Percentiles rank a stretch among this genome's conserved stretches.
Conservation (phyloP, 2,329 filamentous ascomycete species). For the Cladophialophora psammophila region DNA sequence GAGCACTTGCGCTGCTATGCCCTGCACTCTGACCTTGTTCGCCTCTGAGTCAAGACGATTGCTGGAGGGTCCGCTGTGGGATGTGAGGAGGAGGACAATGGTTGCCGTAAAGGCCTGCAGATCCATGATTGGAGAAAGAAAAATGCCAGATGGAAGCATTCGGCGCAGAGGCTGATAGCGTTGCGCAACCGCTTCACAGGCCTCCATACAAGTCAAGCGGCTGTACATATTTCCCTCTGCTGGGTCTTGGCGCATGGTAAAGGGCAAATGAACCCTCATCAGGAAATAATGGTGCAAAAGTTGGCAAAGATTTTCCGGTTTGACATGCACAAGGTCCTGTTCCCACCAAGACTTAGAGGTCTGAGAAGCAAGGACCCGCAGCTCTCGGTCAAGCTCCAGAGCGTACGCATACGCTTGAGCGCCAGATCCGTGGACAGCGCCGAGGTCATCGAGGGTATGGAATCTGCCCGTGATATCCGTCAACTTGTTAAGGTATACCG, state of each 20-base stretch:
- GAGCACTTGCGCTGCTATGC: constrained; percentile 19
- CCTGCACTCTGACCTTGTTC: constrained; percentile 22
- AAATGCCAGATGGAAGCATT: constrained; percentile 27
- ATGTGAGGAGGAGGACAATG: constrained; percentile 29
- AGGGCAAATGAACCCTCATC: constrained; percentile 30
- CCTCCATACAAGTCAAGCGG: constrained; percentile 29
- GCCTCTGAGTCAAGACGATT: constrained; percentile 2
- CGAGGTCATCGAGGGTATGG: constrained; percentile 26
- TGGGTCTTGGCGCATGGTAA: constrained; percentile 25
- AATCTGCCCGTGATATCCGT: constrained; percentile 26
- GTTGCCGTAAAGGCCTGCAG: constrained; percentile 32
- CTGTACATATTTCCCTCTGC: constrained; percentile 25
- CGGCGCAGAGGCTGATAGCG: constrained; percentile 25
- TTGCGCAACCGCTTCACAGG: constrained; percentile 27
- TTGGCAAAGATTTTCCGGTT: constrained; percentile 20
- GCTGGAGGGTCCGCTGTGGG: constrained; percentile 19
- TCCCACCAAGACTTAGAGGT: constrained; percentile 27
- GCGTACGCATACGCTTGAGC: constrained; percentile 27
- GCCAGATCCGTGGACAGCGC: neutral
- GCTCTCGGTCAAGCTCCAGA: constrained; percentile 31
- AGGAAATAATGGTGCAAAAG: constrained; percentile 29
- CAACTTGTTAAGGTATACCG: constrained; percentile 23
- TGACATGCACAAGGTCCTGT: constrained; percentile 6
- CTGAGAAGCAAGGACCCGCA: constrained; percentile 23
- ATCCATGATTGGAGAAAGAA: constrained; percentile 29